These are phyloP conservation scores for Bacidia rubella DNA, from an alignment of 495 filamentous ascomycete genomes.

Conservation along the genomic window DNA sequence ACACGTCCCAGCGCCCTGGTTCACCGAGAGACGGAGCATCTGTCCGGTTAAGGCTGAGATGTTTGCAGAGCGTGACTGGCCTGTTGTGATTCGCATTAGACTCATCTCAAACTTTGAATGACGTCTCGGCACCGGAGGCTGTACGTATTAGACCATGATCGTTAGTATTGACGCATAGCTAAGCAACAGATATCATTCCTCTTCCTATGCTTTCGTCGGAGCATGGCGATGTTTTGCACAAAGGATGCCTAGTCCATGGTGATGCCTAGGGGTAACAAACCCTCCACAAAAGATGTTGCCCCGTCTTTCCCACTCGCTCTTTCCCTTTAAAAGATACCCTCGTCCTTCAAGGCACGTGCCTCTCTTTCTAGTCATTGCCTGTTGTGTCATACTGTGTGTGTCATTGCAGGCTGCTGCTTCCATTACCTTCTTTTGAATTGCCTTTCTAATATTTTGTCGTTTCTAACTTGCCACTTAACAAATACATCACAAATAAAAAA, in stretches of 20 bases:
- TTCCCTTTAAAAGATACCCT: slow-evolving; percentile 4
- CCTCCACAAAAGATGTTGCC: background rate
- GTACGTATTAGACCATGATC: slow-evolving; percentile 13
- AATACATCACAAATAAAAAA: background rate
- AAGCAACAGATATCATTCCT: slow-evolving; percentile 2
- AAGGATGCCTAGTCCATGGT: slow-evolving; percentile 12
- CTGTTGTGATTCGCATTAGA: slow-evolving; percentile 6
- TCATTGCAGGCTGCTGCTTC: slow-evolving; percentile 16
- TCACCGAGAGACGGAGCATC: background rate
- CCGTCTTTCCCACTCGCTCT: background rate
- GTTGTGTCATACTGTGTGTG: slow-evolving; percentile 19
- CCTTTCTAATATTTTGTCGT: background rate
- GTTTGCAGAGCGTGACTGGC: slow-evolving; percentile 1
- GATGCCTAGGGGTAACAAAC: slow-evolving; percentile 11
- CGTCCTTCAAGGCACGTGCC: slow-evolving; percentile 5
- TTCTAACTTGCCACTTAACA: background rate
- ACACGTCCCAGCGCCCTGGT: slow-evolving; percentile 2
- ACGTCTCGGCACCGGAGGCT: slow-evolving; percentile 5
- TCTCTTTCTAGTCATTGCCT: background rate
- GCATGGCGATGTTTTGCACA: slow-evolving; percentile 10
- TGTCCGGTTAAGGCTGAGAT: background rate
- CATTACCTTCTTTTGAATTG: slow-evolving; percentile 5
- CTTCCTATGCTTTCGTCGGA: slow-evolving; percentile 12
- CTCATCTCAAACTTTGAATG: slow-evolving; percentile 6
- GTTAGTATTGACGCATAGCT: slow-evolving; percentile 2